A percentile compares a stretch with the other conserved stretches of the same genome.
These are phyloP conservation scores for Daldinia concentrica DNA, from an alignment of 495 filamentous ascomycete genomes.

Conservation along the genomic window DNA sequence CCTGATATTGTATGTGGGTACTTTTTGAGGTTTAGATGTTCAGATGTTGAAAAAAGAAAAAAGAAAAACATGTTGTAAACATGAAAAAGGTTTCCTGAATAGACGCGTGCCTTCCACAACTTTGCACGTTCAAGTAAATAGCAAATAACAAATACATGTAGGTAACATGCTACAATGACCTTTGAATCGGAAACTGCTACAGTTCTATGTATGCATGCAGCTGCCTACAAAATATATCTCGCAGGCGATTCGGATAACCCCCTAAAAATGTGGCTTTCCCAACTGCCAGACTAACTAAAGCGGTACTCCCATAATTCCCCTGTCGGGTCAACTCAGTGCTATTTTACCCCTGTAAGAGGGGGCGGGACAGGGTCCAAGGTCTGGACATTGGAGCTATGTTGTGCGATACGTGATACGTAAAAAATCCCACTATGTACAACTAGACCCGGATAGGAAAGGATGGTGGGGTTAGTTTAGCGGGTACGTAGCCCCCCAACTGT, in stretches of 20 bases:
- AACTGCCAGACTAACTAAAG: conserved; percentile 17
- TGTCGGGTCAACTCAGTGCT: conserved; percentile 24
- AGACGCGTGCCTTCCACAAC: neutral
- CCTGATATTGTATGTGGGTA: neutral
- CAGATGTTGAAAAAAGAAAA: neutral
- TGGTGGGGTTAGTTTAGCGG: conserved; percentile 32
- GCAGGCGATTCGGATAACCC: conserved; percentile 2
- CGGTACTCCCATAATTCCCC: conserved; percentile 10
- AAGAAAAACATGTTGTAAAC: conserved; percentile 1
- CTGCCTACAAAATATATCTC: conserved; percentile 7
- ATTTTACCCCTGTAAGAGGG: conserved; percentile 13
- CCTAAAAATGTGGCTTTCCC: conserved; percentile 7
- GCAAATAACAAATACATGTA: neutral
- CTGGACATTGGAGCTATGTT: conserved; percentile 40
- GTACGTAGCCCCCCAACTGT: conserved; percentile 22
- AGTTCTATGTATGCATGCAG: neutral
- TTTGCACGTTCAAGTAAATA: neutral
- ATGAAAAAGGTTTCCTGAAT: neutral
- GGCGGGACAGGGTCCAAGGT: conserved; percentile 36
- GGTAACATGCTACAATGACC: no score
- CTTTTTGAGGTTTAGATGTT: no score
- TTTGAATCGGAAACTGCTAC: conserved; percentile 1
- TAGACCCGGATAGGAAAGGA: conserved; percentile 19
- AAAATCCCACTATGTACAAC: conserved; percentile 39
- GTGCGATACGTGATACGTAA: conserved; percentile 44